Base-by-base conservation (phyloP, 2,329 filamentous ascomycete genomes). In the Penicillium hesseltinei region DNA sequence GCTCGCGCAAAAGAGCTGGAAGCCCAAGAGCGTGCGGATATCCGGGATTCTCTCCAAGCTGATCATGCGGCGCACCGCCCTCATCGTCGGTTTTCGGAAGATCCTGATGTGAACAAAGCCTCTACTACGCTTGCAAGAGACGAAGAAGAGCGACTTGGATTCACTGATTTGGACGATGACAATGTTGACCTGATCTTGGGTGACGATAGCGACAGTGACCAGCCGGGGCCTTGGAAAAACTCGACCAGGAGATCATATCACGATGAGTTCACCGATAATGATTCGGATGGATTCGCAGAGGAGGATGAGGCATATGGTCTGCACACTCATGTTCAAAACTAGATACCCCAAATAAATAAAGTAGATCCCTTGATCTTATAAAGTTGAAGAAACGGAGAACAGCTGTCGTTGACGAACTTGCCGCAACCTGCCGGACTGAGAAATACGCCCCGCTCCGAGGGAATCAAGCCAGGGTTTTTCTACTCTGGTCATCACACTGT, bases 181-280 rank as follows among this genome's bases (percentile, higher is more conserved):
- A 68, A 74, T 54, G 69, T 76, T 38, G 73, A 75, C 44, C 62
- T 76, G 29, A 73, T 71, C 27, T 71, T 78, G 56, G 80, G 83
- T 50, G 80, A 81, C 23, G 81, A 82, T 19, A 71, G 69, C 50
- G 66, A 71, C 38, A 66, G 66, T 48, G 71, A 69, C 40, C 66
- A 61, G 55, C 66, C 68, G 10, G 58, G 61, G 13, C 60, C 60
- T 39, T 62, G 60, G 57, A 65, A 62, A 53, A 67, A 65, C 49
- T 51, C 52, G 25, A 58, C 54, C 23, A 51, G 57, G 44, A 42
- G 78, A 77, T 66, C 80, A 75, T 76, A 85, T 78, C 77, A 80
- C 58, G 80, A 83, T 54, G 80, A 82, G 31, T 83, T 81, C 61
- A 80, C 77, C 21, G 81, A 81, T 65, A 80, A 81, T 64, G 76